phyloP scores from a whole-genome alignment of 768 basidiomycete species.

The Psilocybe subaeruginosa region DNA sequence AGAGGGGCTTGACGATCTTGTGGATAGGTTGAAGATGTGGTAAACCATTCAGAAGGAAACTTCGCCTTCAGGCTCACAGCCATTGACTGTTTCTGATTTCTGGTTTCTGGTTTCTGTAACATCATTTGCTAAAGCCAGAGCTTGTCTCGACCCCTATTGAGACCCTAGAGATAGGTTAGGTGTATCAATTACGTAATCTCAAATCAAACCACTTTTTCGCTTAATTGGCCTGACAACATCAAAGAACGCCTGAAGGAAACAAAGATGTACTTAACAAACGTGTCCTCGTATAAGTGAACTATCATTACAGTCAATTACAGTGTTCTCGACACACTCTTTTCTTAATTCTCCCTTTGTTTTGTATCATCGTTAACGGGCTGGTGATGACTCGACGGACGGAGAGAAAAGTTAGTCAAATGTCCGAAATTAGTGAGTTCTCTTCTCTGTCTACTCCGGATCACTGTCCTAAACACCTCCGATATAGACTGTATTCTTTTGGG shows the following conservation, averaged over 20 bases:
- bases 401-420: not conserved
- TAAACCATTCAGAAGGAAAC: too few relatives aligned
- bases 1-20: too few relatives aligned
- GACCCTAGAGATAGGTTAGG: too few relatives aligned
- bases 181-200: too few relatives aligned
- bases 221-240: not conserved
- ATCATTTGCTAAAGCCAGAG: conserved; percentile 47
- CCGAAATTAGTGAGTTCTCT: not conserved
- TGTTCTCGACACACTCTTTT: not conserved
- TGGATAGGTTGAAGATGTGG: too few relatives aligned
- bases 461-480: not conserved
- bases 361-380: too few relatives aligned
- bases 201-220: conserved; percentile 1
- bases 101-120: conserved; percentile 60
- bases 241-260: not conserved
- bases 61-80: too few relatives aligned
- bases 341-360: not conserved
- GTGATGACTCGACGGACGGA: not conserved
- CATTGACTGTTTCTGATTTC: too few relatives aligned
- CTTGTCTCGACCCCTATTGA: too few relatives aligned
- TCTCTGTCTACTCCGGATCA: not conserved
- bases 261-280: not conserved
- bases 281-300: not conserved
- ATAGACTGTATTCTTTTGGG: conserved; percentile 81
- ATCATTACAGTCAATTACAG: too few relatives aligned